Percentiles rank a stretch among this genome's conserved stretches.
Evolutionary conservation across 2,329 filamentous ascomycete species (phyloP).

Genomic region (Cladosporium velox): DNA sequence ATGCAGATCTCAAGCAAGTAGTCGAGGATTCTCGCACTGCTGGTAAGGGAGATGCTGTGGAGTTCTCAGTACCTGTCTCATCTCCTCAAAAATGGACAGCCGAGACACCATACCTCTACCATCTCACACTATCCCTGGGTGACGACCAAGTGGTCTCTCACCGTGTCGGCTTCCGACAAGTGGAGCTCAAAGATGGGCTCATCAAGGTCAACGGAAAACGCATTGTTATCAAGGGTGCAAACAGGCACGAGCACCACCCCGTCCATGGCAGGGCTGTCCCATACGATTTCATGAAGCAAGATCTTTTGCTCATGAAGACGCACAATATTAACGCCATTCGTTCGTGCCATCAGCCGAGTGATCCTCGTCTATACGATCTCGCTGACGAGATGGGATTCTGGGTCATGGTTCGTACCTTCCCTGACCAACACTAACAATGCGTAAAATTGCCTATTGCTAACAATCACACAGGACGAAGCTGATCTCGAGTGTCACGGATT

Average conservation of each 20-base stretch:
- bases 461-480: constrained; percentile 45
- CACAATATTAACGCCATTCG: constrained; percentile 73
- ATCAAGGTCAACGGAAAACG: constrained; percentile 64
- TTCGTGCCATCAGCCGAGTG: constrained; percentile 68
- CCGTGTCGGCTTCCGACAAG: constrained; percentile 63
- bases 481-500: constrained; percentile 53
- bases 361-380: constrained; percentile 60
- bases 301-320: constrained; percentile 67
- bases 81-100: constrained; percentile 69
- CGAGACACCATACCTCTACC: constrained; percentile 65
- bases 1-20: constrained; percentile 39
- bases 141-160: constrained; percentile 51
- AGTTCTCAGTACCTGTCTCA: constrained; percentile 47
- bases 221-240: constrained; percentile 64
- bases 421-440: neutral
- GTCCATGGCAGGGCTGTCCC: constrained; percentile 64
- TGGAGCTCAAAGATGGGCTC: constrained; percentile 63
- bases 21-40: constrained; percentile 35
- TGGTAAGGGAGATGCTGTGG: constrained; percentile 27
- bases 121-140: constrained; percentile 49
- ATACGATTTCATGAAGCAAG: constrained; percentile 60
- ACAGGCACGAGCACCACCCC: constrained; percentile 72
- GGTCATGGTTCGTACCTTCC: constrained; percentile 49
- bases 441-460: neutral
- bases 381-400: constrained; percentile 68